Percentiles rank a stretch among this genome's conserved stretches.
These are phyloP conservation scores for Cryphonectria carpinicola DNA, from an alignment of 2,329 filamentous ascomycete species.

Conservation along the genomic window DNA sequence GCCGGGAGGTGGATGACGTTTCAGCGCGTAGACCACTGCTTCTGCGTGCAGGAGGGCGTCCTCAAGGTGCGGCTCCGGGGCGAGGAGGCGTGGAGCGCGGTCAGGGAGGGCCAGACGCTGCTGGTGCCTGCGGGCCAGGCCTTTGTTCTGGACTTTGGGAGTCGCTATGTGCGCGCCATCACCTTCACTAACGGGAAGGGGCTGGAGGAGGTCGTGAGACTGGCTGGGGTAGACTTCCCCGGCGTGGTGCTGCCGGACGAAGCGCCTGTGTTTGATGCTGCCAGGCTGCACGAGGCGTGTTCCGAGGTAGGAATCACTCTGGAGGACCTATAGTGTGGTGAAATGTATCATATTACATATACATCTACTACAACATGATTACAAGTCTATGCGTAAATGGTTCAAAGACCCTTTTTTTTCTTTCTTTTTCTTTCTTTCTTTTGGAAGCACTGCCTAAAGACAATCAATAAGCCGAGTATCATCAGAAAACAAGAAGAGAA, in stretches of 20 bases:
- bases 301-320: slow-evolving; percentile 6
- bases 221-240: slow-evolving; percentile 40
- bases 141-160: slow-evolving; percentile 49
- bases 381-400: not conserved
- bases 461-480: no score
- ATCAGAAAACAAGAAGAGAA: no score
- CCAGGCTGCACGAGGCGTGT: slow-evolving; percentile 27
- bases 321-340: slow-evolving; percentile 9
- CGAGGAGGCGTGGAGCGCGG: slow-evolving; percentile 35
- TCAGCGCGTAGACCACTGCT: slow-evolving; percentile 53
- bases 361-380: not conserved
- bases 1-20: slow-evolving; percentile 46
- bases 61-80: slow-evolving; percentile 46
- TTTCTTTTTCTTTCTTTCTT: no score
- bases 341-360: no score
- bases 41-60: slow-evolving; percentile 52
- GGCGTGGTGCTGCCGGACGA: slow-evolving; percentile 46
- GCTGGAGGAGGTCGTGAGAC: slow-evolving; percentile 49
- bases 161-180: slow-evolving; percentile 51
- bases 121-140: slow-evolving; percentile 51
- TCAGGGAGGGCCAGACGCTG: slow-evolving; percentile 53
- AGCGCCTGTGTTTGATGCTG: slow-evolving; percentile 33
- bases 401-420: no score
- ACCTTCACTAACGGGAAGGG: slow-evolving; percentile 54
- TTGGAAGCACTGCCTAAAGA: no score